These are phyloP conservation scores for Ustilago trichophora DNA, from an alignment of 1,284 basidiomycete genomes.

Conservation along the genomic window DNA sequence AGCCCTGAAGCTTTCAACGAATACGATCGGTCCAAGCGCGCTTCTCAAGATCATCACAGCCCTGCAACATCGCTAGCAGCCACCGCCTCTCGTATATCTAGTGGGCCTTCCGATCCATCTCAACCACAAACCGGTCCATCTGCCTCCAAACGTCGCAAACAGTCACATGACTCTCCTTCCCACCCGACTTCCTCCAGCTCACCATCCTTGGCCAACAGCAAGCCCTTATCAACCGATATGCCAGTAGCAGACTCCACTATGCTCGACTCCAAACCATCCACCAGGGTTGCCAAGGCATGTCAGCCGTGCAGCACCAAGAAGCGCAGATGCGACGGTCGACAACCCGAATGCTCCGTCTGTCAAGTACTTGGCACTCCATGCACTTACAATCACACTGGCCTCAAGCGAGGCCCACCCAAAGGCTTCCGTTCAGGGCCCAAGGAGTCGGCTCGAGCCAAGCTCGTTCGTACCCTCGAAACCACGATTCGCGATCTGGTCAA, in stretches of 20 bases:
- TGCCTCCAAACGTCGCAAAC: conserved; percentile 16
- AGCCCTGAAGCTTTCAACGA: conserved; percentile 35
- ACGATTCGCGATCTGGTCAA: conserved; percentile 55
- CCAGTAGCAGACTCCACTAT: background rate
- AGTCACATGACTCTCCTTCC: conserved; percentile 3
- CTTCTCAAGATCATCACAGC: background rate
- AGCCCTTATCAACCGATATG: background rate
- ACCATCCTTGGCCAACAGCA: background rate
- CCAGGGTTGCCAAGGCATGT: conserved; percentile 55
- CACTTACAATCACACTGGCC: conserved; percentile 52
- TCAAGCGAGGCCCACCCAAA: conserved; percentile 59
- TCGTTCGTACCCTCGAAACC: conserved; percentile 54
- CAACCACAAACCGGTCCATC: background rate
- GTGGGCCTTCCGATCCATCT: background rate
- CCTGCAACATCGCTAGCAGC: background rate
- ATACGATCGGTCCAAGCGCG: conserved; percentile 2
- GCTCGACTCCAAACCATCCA: conserved; percentile 19
- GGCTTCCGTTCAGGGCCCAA: conserved; percentile 57
- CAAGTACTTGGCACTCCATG: conserved; percentile 53
- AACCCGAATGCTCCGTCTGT: conserved; percentile 58
- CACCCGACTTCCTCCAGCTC: background rate
- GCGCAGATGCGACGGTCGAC: conserved; percentile 58
- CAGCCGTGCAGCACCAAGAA: conserved; percentile 58
- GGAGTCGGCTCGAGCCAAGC: conserved; percentile 52
- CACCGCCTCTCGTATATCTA: conserved; percentile 3